Evolutionary conservation across 352 stramenopile species (phyloP), one percentile per base, ranked within the genome.

Genomic region (Phytophthora pisi): DNA sequence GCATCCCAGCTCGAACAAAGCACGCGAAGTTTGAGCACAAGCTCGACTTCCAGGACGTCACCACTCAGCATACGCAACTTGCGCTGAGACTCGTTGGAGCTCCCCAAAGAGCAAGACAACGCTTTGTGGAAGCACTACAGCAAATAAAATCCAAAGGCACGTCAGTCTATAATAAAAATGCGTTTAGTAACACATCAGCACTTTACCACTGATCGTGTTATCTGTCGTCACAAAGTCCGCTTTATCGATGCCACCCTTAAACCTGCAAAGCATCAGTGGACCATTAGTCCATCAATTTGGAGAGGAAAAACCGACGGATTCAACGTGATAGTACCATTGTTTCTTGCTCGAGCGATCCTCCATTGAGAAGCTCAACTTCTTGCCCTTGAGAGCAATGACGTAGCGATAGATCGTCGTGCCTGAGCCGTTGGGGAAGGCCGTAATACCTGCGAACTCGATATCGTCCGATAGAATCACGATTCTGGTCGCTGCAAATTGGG

Each of bases 351-450:
- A 28, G 31, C 28, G 26, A 15, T 73, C 54, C 16, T 76, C 69
- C 26, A 76, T 50, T 46, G 43, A 68, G 20, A 75, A 64, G n/a
- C 42, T 68, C 52, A 72, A 34, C 31, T 72, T 61, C 9, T 34
- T 42, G 13, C 46, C 51, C 23, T 66, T 70, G 6, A 70, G 23
- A 10, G 45, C 5, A 26, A 76, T 30, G 0, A 34, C 9, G 36
- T 72, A 76, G 50, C 55, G 59, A 13, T 38, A 38, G 31, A 13
- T 38, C 31, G 31, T 38, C 31, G 31, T 38, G 31, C 31, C 4
- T 11, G 31, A 38, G 10, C 10, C 31, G 8, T 38, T 38, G 2
- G 31, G 8, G 31, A 38, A 38, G 9, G 31, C 10, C 31, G 31
- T 38, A 10, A 38, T 11, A 9, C 31, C 31, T 11, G 8, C 31